phyloP scores from a whole-genome alignment of 768 basidiomycete genomes.

The Collybia nuda region DNA sequence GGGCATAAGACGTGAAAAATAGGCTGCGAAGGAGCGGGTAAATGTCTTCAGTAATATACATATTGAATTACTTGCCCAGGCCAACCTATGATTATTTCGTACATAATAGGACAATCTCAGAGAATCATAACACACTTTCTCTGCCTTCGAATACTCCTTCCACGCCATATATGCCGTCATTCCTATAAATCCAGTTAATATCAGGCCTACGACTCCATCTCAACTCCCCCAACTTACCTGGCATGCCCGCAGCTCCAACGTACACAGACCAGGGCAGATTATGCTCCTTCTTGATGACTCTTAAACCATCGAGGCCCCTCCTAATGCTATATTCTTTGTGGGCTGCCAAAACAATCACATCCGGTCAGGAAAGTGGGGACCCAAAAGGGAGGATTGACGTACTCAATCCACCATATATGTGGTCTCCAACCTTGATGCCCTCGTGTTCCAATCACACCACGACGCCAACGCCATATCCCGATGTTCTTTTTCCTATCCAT shows the following conservation, averaged over 20 bases:
- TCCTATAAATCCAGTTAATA: constrained; percentile 18
- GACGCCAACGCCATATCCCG: constrained; percentile 34
- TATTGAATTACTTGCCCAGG: no score
- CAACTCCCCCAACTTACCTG: constrained; percentile 30
- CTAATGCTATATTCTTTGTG: constrained; percentile 39
- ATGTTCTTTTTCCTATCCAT: no score
- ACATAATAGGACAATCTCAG: no score
- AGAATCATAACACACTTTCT: constrained; percentile 24
- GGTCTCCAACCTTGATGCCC: constrained; percentile 34
- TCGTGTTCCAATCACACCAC: constrained; percentile 40
- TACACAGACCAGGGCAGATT: constrained; percentile 49
- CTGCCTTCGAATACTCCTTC: constrained; percentile 37
- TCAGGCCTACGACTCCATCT: not conserved
- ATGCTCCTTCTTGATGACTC: constrained; percentile 37
- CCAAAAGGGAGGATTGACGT: constrained; percentile 5
- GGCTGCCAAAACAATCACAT: constrained; percentile 9
- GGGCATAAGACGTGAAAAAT: no score
- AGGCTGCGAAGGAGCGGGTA: no score
- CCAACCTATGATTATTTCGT: no score
- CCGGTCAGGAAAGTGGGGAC: not conserved
- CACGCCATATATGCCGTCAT: constrained; percentile 39
- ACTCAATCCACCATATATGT: constrained; percentile 37
- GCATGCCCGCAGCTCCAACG: constrained; percentile 54
- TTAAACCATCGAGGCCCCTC: constrained; percentile 16
- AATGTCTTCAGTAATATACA: no score